These are phyloP conservation scores for Chlorella vulgaris DNA, from an alignment of 139 green algal genomes.

Conservation along the genomic window DNA sequence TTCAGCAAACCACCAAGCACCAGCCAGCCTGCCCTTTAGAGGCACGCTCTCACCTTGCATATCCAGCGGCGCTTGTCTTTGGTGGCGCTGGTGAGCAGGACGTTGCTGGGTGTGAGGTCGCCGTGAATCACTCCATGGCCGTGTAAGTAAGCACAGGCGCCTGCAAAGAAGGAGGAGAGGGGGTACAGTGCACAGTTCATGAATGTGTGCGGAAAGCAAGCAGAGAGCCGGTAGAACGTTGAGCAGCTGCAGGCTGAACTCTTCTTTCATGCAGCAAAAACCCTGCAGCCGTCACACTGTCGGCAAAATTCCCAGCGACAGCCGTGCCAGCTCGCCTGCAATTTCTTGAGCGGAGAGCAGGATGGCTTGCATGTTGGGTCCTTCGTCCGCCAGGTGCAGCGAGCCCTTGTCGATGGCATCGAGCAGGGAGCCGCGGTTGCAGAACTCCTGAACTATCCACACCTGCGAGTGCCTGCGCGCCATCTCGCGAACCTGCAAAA, in stretches of 20 bases:
- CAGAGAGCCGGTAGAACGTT: too few species aligned
- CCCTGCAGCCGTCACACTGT: too few species aligned
- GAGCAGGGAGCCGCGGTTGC: slow-evolving; percentile 13
- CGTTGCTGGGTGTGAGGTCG: slow-evolving; percentile 22
- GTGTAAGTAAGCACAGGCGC: slow-evolving; percentile 71
- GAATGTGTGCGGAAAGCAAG: too few species aligned
- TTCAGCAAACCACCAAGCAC: too few species aligned
- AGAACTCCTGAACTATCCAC: slow-evolving; percentile 27
- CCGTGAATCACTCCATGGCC: slow-evolving; percentile 59
- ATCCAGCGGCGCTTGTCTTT: slow-evolving; percentile 19
- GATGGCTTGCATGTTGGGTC: slow-evolving; percentile 12
- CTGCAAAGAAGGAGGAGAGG: slow-evolving; percentile 5
- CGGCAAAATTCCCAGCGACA: too few species aligned
- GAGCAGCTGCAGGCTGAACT: too few species aligned
- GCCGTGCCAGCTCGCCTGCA: too few species aligned
- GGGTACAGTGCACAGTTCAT: too few species aligned
- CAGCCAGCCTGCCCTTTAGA: too few species aligned
- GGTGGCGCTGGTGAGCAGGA: background rate
- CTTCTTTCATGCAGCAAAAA: too few species aligned
- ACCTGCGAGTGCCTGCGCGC: slow-evolving; percentile 5
- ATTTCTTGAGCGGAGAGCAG: slow-evolving; percentile 36
- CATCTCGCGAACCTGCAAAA: background rate
- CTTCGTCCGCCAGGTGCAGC: background rate
- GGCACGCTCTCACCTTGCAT: slow-evolving; percentile 17
- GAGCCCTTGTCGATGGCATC: slow-evolving; percentile 10